Conservation (phyloP, 2,329 filamentous ascomycete species). For the Epichloe aotearoae region DNA sequence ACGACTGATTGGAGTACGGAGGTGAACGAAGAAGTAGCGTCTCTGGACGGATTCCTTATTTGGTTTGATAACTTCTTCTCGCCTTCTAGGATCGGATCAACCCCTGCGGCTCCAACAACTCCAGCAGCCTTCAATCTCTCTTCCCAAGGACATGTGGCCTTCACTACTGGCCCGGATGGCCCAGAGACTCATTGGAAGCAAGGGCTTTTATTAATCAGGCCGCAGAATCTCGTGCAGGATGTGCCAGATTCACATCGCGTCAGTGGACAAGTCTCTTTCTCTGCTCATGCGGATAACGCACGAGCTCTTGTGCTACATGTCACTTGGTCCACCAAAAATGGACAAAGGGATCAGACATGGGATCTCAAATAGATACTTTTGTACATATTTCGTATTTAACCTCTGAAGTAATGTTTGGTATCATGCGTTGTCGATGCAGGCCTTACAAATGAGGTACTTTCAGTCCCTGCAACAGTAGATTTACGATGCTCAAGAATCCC, state of each 20-base stretch:
- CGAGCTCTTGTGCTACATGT: conserved; percentile 53
- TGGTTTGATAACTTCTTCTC: conserved; percentile 96
- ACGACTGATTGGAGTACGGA: conserved; percentile 51
- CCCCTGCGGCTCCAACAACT: conserved; percentile 38
- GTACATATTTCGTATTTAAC: neutral
- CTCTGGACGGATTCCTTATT: conserved; percentile 74
- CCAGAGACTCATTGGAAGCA: conserved; percentile 86
- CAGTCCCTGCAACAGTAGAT: conserved; percentile 67
- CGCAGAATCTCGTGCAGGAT: conserved; percentile 31
- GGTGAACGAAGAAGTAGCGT: conserved; percentile 47
- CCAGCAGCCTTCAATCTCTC: conserved; percentile 49
- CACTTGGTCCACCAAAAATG: conserved; percentile 40
- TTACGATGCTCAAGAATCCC: conserved; percentile 83
- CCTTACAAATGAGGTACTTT: conserved; percentile 57
- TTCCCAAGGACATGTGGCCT: conserved; percentile 53
- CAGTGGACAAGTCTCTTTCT: conserved; percentile 55
- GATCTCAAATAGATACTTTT: conserved; percentile 25
- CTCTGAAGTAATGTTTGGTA: neutral
- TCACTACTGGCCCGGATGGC: conserved; percentile 71
- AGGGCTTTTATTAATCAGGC: conserved; percentile 58
- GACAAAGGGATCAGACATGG: conserved; percentile 36
- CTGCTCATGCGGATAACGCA: conserved; percentile 55
- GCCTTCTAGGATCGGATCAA: conserved; percentile 39
- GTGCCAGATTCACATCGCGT: conserved; percentile 44
- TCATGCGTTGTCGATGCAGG: neutral